Percentiles rank a stretch among this genome's conserved stretches.
Evolutionary conservation across 1,284 basidiomycete genomes (phyloP).

Genomic region (Singerocomus rubriflavus): DNA sequence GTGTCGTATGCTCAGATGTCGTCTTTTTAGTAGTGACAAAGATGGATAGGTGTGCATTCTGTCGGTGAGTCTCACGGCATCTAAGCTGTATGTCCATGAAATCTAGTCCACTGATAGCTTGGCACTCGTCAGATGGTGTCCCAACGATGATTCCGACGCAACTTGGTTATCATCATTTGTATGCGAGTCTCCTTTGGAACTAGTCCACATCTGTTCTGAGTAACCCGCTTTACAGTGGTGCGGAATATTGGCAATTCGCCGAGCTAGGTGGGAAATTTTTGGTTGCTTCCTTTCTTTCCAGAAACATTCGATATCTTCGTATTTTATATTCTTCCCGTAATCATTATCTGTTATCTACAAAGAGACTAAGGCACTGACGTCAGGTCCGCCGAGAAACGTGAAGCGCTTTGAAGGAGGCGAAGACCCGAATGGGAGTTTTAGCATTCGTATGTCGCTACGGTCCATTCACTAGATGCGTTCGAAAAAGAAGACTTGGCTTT

Average conservation of each 20-base stretch:
- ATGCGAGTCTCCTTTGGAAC: conserved; percentile 10
- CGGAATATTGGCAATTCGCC: conserved; percentile 45
- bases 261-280: conserved; percentile 33
- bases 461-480: neutral
- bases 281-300: neutral
- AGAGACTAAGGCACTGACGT: conserved; percentile 1
- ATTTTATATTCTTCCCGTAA: neutral
- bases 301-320: neutral
- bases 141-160: conserved; percentile 40
- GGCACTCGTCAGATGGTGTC: conserved; percentile 37
- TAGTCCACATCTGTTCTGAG: conserved; percentile 1
- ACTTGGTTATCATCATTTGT: conserved; percentile 47
- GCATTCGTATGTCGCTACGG: conserved; percentile 34
- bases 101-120: neutral
- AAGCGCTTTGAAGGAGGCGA: conserved; percentile 39
- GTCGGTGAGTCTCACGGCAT: conserved; percentile 29
- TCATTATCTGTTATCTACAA: conserved; percentile 5
- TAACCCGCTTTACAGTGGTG: conserved; percentile 29
- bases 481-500: neutral
- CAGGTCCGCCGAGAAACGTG: conserved; percentile 34
- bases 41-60: conserved; percentile 37
- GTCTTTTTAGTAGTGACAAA: neutral
- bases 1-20: conserved; percentile 1
- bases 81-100: neutral
- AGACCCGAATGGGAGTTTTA: conserved; percentile 41